A percentile compares a stretch with the other conserved stretches of the same genome.
These are phyloP conservation scores for Schizosaccharomyces osmophilus DNA, from an alignment of 805 yeast genomes.

Conservation along the genomic window DNA sequence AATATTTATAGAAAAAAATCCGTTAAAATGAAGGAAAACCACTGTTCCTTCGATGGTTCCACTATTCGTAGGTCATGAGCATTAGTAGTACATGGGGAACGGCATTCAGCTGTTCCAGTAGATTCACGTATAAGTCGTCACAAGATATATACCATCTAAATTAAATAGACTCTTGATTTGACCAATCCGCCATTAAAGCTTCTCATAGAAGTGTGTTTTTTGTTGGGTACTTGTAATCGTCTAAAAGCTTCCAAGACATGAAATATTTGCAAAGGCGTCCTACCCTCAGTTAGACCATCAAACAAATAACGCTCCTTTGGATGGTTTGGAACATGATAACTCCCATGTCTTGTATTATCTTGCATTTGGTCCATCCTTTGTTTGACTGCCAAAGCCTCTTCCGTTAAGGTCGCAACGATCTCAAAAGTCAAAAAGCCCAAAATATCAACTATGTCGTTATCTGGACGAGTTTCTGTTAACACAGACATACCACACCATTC, in stretches of 20 bases:
- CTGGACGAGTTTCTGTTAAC: constrained; percentile 70
- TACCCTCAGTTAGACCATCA: constrained; percentile 72
- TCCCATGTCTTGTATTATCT: constrained; percentile 33
- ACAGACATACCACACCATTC: constrained; percentile 87
- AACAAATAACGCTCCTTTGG: constrained; percentile 33
- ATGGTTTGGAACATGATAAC: constrained; percentile 17
- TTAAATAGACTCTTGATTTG: constrained; percentile 12
- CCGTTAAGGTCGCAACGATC: constrained; percentile 83
- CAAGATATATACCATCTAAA: background rate
- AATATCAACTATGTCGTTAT: constrained; percentile 89
- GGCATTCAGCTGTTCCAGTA: background rate
- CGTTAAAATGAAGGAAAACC: too few species aligned
- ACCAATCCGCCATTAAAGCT: constrained; percentile 50
- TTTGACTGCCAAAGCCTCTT: constrained; percentile 58
- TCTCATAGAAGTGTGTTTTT: constrained; percentile 37
- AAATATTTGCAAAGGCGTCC: constrained; percentile 48
- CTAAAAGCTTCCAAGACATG: constrained; percentile 85
- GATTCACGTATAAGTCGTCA: background rate
- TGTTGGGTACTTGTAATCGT: constrained; percentile 33
- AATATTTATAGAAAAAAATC: too few species aligned
- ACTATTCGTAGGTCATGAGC: too few species aligned
- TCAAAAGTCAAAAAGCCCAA: constrained; percentile 88
- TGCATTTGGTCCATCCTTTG: background rate
- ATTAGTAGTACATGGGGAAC: background rate
- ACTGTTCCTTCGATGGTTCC: too few species aligned